These are phyloP conservation scores for Crithidia fasciculata DNA, from an alignment of 208 protist genomes.

Conservation along the genomic window DNA sequence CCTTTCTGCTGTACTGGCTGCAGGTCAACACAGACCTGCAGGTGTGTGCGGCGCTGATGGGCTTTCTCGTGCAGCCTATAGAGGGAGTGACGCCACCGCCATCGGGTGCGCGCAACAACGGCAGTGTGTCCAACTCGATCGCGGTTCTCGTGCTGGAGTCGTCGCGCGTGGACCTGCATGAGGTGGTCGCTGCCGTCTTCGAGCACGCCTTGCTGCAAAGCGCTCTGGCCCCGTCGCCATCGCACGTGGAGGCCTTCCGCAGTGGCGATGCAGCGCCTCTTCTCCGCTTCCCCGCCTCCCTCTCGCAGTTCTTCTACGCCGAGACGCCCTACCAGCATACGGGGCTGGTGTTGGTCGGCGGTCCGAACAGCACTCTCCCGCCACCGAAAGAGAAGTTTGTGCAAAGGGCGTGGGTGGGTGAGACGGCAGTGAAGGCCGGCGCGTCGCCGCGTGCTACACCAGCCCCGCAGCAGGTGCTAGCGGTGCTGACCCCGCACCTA, in stretches of 20 bases:
- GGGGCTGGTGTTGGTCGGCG: constrained; percentile 23
- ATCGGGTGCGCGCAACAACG: background rate
- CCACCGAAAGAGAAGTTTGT: constrained; percentile 27
- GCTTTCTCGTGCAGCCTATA: constrained; percentile 25
- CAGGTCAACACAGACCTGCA: constrained; percentile 31
- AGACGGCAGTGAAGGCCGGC: background rate
- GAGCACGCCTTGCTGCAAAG: constrained; percentile 22
- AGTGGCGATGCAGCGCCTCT: background rate
- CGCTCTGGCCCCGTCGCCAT: background rate
- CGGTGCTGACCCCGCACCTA: constrained; percentile 24
- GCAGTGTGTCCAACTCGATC: background rate
- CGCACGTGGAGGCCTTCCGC: background rate
- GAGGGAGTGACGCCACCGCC: background rate
- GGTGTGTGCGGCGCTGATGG: constrained; percentile 22
- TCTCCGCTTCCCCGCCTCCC: constrained; percentile 23
- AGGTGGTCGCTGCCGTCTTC: constrained; percentile 25
- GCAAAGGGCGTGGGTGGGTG: constrained; percentile 17
- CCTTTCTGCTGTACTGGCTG: constrained; percentile 33
- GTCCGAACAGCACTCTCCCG: constrained; percentile 18
- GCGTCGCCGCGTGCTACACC: background rate
- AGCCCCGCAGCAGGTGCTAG: constrained; percentile 4
- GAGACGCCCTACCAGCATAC: constrained; percentile 36
- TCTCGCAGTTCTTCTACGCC: constrained; percentile 32
- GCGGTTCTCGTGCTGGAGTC: constrained; percentile 31
- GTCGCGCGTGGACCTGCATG: constrained; percentile 34